Evolutionary conservation across 2,329 filamentous ascomycete genomes (phyloP).

Genomic region (Penicillium psychrosexuale): DNA sequence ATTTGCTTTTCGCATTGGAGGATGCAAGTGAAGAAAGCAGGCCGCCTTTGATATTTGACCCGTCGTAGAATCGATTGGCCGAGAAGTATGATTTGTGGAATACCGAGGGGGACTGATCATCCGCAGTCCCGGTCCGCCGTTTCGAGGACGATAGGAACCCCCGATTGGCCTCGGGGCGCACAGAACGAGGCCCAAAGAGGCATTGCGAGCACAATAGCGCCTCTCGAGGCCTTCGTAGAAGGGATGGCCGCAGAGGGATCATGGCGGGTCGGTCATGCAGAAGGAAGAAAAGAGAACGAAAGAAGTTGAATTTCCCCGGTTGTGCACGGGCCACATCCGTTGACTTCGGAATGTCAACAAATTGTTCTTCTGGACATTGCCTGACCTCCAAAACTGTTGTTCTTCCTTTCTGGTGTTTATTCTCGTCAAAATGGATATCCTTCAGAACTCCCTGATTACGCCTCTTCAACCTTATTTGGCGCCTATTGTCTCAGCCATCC

Average conservation of each 20-base stretch:
- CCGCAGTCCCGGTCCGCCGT: conserved; percentile 30
- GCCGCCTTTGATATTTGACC: conserved; percentile 18
- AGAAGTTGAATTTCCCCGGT: conserved; percentile 28
- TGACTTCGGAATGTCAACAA: conserved; percentile 22
- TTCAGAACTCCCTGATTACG: conserved; percentile 41
- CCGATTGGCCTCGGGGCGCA: conserved; percentile 24
- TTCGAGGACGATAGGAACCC: conserved; percentile 33
- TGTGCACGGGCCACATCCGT: conserved; percentile 31
- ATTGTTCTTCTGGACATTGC: background rate
- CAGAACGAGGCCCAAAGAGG: conserved; percentile 22
- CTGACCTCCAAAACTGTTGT: background rate
- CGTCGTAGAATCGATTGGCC: conserved; percentile 29
- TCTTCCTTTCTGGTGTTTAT: background rate
- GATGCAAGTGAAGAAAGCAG: conserved; percentile 30
- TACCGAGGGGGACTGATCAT: conserved; percentile 25
- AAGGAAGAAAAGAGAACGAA: conserved; percentile 20
- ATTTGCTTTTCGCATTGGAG: conserved; percentile 16
- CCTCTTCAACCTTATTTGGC: conserved; percentile 52
- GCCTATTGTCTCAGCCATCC: conserved; percentile 70
- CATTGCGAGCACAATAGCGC: conserved; percentile 35
- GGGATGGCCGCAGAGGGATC: conserved; percentile 39
- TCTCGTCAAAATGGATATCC: conserved; percentile 37
- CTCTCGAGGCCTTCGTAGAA: conserved; percentile 35
- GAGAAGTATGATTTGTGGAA: conserved; percentile 42
- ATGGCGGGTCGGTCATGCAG: conserved; percentile 24